phyloP scores from a whole-genome alignment of 2,329 filamentous ascomycete species.

The Xylariaceae sp. region DNA sequence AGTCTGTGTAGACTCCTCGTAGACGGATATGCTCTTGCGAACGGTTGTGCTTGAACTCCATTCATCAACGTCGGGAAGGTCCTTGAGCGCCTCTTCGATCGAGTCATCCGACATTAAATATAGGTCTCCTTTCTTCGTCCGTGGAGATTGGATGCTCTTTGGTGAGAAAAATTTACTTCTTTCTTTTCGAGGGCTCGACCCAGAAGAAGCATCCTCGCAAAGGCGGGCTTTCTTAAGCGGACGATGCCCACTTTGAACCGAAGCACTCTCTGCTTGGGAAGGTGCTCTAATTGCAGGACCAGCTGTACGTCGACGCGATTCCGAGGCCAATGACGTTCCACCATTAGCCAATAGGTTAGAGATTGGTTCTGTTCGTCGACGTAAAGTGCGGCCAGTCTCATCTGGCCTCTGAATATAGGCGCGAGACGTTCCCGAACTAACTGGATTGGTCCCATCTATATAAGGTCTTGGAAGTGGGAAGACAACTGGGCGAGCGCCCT shows the following conservation, averaged over 20 bases:
- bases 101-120: constrained; percentile 57
- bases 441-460: constrained; percentile 36
- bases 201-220: constrained; percentile 42
- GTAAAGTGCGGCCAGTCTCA: constrained; percentile 41
- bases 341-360: constrained; percentile 39
- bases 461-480: constrained; percentile 60
- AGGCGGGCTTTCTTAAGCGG: constrained; percentile 58
- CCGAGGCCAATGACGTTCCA: constrained; percentile 25
- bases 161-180: constrained; percentile 55
- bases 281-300: constrained; percentile 6
- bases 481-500: constrained; percentile 52
- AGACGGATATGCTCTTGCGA: constrained; percentile 42
- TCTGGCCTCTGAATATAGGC: constrained; percentile 28
- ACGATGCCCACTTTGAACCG: constrained; percentile 24
- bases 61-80: constrained; percentile 50
- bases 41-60: constrained; percentile 42
- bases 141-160: constrained; percentile 12
- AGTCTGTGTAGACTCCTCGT: constrained; percentile 35
- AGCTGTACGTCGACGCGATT: constrained; percentile 27
- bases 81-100: constrained; percentile 51
- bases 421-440: constrained; percentile 23
- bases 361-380: constrained; percentile 53
- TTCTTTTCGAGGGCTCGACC: constrained; percentile 32
- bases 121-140: constrained; percentile 37
- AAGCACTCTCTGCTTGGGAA: constrained; percentile 14